phyloP scores from a whole-genome alignment of 257 asterid genomes.

The Nicotiana benthamiana region DNA sequence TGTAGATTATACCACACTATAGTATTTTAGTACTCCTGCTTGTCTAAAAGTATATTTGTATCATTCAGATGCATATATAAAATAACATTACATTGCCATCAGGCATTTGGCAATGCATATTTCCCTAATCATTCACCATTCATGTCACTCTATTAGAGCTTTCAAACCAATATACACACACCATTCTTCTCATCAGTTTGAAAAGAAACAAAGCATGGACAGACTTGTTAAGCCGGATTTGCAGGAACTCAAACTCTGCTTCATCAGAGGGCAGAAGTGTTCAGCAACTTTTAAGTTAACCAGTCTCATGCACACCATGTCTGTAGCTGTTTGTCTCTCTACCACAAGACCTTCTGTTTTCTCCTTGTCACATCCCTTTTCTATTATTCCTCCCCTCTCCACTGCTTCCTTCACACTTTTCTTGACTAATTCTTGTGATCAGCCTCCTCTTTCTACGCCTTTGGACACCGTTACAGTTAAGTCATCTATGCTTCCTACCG shows the following conservation, averaged over 20 bases:
- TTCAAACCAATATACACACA: not conserved
- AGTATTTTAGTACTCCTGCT: not conserved
- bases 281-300: constrained; percentile 46
- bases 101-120: not conserved
- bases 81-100: not conserved
- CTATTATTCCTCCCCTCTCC: constrained; percentile 60
- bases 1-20: not conserved
- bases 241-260: constrained; percentile 29
- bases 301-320: constrained; percentile 86
- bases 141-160: not conserved
- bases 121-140: not conserved
- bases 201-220: constrained; percentile 34
- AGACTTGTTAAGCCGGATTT: constrained; percentile 58
- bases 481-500: constrained; percentile 71
- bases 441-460: constrained; percentile 53
- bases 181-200: not conserved
- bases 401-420: constrained; percentile 34
- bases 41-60: not conserved
- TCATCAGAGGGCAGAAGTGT: constrained; percentile 40
- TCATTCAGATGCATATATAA: not conserved
- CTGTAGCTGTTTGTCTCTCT: constrained; percentile 69
- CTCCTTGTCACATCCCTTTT: constrained; percentile 37
- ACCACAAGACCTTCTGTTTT: constrained; percentile 38
- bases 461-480: constrained; percentile 38
- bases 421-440: constrained; percentile 23